A percentile compares a stretch with the other conserved stretches of the same genome.
phyloP scores from a whole-genome alignment of 768 basidiomycete genomes.

The Nidula microcarpa region DNA sequence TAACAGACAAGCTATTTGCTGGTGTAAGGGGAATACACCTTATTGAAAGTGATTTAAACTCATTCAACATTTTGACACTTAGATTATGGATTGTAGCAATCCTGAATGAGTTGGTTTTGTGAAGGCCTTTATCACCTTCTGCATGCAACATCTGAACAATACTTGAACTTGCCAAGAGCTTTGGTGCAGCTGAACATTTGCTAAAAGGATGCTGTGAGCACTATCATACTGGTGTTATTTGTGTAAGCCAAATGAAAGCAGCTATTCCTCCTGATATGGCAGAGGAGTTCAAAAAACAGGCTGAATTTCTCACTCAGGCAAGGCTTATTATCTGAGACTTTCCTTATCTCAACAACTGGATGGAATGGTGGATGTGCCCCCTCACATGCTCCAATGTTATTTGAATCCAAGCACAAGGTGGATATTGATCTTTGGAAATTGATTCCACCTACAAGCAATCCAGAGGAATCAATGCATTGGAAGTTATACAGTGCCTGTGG shows the following conservation, averaged over 20 bases:
- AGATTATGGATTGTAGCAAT: conserved; percentile 32
- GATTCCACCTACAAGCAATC: conserved; percentile 4
- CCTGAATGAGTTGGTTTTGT: conserved; percentile 27
- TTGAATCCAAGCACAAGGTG: conserved; percentile 9
- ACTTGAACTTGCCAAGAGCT: conserved; percentile 8
- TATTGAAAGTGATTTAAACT: neutral
- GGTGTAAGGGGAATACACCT: conserved; percentile 9
- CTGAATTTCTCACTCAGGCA: conserved; percentile 6
- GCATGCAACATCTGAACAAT: conserved; percentile 6
- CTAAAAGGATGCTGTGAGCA: conserved; percentile 29
- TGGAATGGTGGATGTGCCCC: conserved; percentile 27
- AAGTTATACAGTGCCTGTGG: conserved; percentile 2
- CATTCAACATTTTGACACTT: neutral
- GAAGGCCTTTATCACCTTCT: conserved; percentile 20
- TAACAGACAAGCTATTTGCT: neutral
- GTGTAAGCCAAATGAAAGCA: conserved; percentile 17
- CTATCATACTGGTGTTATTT: conserved; percentile 20
- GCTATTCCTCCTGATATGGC: conserved; percentile 13
- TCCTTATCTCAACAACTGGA: conserved; percentile 17
- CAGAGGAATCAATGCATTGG: conserved; percentile 7
- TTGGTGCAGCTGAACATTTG: conserved; percentile 3
- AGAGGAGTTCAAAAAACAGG: conserved; percentile 12
- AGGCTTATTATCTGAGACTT: conserved; percentile 12
- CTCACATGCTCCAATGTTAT: conserved; percentile 23
- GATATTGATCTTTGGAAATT: conserved; percentile 6